These are phyloP conservation scores for Plasmodium adleri DNA, from an alignment of 169 alveolate genomes.

Conservation along the genomic window DNA sequence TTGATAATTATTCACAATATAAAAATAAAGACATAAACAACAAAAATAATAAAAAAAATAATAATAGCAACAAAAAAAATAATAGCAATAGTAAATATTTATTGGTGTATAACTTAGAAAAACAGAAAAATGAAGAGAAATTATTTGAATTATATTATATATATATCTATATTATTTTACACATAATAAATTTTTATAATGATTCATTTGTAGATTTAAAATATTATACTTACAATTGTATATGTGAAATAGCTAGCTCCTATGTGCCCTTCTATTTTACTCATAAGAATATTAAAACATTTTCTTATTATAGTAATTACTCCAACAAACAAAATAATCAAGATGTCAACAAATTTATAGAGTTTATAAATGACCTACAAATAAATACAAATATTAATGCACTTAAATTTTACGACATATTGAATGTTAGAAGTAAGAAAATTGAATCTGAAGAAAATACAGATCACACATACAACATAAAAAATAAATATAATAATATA, in stretches of 20 bases:
- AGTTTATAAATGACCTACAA: slow-evolving; percentile 25
- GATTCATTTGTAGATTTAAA: slow-evolving; percentile 67
- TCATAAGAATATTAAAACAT: slow-evolving; percentile 56
- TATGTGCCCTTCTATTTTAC: slow-evolving; percentile 76
- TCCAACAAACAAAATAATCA: slow-evolving; percentile 36
- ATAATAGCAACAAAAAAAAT: slow-evolving; percentile 11
- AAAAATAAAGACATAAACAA: slow-evolving; percentile 6
- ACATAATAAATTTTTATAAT: slow-evolving; percentile 67
- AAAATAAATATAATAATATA: neutral
- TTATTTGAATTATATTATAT: slow-evolving; percentile 66
- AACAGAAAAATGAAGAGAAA: slow-evolving; percentile 65
- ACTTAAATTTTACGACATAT: slow-evolving; percentile 17
- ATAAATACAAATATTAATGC: slow-evolving; percentile 23
- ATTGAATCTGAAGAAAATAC: no score
- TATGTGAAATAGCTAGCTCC: slow-evolving; percentile 77
- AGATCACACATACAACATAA: neutral
- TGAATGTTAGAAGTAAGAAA: neutral
- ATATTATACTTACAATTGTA: slow-evolving; percentile 68
- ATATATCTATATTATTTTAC: slow-evolving; percentile 69
- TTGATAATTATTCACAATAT: no score
- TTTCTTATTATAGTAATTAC: slow-evolving; percentile 70
- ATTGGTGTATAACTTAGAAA: slow-evolving; percentile 9
- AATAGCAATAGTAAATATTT: neutral
- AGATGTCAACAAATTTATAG: slow-evolving; percentile 44
- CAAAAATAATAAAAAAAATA: neutral